These are phyloP conservation scores for Stephania cephalantha DNA, from an alignment of 164 flowering plant genomes.

Conservation along the genomic window DNA sequence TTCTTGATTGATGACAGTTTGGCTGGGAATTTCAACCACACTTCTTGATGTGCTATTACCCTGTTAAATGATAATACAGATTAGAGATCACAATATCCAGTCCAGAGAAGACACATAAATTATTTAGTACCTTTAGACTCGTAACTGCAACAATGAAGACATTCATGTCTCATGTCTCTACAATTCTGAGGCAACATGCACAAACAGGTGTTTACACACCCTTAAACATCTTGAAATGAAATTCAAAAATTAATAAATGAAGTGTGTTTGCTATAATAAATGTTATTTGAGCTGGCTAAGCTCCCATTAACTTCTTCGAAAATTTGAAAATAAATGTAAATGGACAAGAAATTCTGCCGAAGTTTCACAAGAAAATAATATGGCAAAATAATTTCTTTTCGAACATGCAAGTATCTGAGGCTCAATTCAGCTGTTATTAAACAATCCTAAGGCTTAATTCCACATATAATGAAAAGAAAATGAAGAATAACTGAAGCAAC, in stretches of 20 bases:
- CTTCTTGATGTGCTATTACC: conserved; percentile 21
- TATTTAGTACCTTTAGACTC: not conserved
- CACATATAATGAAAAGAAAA: not conserved
- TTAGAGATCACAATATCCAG: not conserved
- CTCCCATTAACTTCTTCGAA: not conserved
- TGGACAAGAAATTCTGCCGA: not conserved
- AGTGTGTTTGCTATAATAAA: too few relatives aligned
- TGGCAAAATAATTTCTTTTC: too few relatives aligned
- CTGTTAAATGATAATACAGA: conserved; percentile 20
- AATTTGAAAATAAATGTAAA: not conserved
- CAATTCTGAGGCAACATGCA: not conserved
- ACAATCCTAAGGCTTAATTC: not conserved
- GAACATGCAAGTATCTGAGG: too few relatives aligned
- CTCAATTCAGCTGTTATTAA: too few relatives aligned
- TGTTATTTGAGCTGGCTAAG: not conserved
- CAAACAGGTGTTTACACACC: not conserved
- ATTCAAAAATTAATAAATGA: not conserved
- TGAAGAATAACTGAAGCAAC: not conserved
- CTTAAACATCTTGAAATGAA: not conserved
- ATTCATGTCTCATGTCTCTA: not conserved
- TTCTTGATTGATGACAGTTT: conserved; percentile 19
- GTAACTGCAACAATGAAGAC: not conserved
- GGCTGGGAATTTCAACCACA: conserved; percentile 21
- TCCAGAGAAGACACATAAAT: not conserved
- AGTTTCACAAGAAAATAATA: not conserved